Evolutionary conservation across 768 basidiomycete genomes (phyloP), one percentile per base, ranked within the genome.

Genomic region (Phallus indusiatus): DNA sequence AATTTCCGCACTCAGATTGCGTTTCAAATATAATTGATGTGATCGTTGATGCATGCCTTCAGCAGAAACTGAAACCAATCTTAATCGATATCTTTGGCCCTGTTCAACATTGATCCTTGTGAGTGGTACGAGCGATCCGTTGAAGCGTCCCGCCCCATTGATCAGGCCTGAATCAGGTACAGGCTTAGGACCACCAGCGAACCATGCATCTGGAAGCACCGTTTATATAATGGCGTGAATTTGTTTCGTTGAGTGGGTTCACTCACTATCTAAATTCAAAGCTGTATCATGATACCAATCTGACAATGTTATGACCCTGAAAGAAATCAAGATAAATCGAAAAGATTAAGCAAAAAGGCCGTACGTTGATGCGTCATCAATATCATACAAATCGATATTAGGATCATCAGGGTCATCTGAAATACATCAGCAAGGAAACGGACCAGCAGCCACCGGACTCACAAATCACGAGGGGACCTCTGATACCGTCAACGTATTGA

Each of bases 111-210:
- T 70, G 59, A 84, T 67, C 1, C 82, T 73, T 0, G 81, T 63
- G 22, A 82, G 70, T 1, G 71, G 64, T 1, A 69, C 64, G 1
- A 60, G 22, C 6, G 79, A 76, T 4, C 80, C 79, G 5, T 71
- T 74, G 62, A 73, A 77, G 47, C 81, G 77, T 21, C 82, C 81
- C 17, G 64, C 65, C 0, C 81, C 81, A 47, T 83, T 83, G 51
- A 84, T 80, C 9, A 84, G 65, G 0, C 76, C 78, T 16, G 80
- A 69, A 55, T 79, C 65, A 0, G 73, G 57, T 18, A 52, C 33
- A 14, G 57, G 57, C n/a, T 52, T 51, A 21, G 57, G 49, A 5
- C 50, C 57, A 6, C 57, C 49, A 11, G 57, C 57, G 21, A 59
- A 59, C 49, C 49, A 59, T 22, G 47, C 33, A 18, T 59, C 57